phyloP scores from a whole-genome alignment of 768 basidiomycete species.

The Amanita thiersii region DNA sequence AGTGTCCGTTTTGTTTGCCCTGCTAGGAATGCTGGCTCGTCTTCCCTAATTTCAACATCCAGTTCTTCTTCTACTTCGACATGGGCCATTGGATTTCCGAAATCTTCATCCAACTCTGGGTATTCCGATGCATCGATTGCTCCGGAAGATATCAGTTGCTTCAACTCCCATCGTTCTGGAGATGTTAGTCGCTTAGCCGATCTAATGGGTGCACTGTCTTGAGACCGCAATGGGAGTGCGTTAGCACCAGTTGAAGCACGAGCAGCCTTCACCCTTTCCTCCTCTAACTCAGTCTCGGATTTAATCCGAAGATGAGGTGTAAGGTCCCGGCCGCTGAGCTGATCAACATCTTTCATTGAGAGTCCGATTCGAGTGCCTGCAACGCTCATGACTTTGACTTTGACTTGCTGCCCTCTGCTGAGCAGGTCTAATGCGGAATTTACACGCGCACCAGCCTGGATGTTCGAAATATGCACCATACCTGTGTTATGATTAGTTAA shows the following conservation, averaged over 20 bases:
- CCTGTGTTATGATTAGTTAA: slow-evolving; percentile 37
- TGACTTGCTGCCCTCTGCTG: slow-evolving; percentile 76
- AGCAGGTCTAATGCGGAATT: slow-evolving; percentile 85
- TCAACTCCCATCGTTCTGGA: slow-evolving; percentile 99
- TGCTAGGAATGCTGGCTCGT: slow-evolving; percentile 91
- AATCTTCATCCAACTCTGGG: slow-evolving; percentile 86
- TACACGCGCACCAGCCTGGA: slow-evolving; percentile 77
- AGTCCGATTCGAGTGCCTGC: slow-evolving; percentile 75
- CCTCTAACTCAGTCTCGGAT: slow-evolving; percentile 88
- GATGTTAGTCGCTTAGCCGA: slow-evolving; percentile 89
- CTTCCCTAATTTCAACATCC: slow-evolving; percentile 95
- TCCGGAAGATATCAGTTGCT: slow-evolving; percentile 95
- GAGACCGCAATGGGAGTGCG: slow-evolving; percentile 64
- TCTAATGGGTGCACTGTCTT: slow-evolving; percentile 48
- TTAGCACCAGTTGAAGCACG: slow-evolving; percentile 79
- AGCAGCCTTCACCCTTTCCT: slow-evolving; percentile 57
- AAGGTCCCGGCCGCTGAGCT: slow-evolving; percentile 80
- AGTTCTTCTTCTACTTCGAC: slow-evolving; percentile 94
- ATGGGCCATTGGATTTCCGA: slow-evolving; percentile 64
- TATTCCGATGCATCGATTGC: slow-evolving; percentile 89
- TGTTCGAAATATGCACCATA: slow-evolving; percentile 95
- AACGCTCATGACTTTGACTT: slow-evolving; percentile 94
- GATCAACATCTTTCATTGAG: slow-evolving; percentile 99
- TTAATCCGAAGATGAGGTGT: slow-evolving; percentile 93
- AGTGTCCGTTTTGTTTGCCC: slow-evolving; percentile 96